phyloP scores from a whole-genome alignment of 495 filamentous ascomycete genomes.

The Trichoderma parareesei region DNA sequence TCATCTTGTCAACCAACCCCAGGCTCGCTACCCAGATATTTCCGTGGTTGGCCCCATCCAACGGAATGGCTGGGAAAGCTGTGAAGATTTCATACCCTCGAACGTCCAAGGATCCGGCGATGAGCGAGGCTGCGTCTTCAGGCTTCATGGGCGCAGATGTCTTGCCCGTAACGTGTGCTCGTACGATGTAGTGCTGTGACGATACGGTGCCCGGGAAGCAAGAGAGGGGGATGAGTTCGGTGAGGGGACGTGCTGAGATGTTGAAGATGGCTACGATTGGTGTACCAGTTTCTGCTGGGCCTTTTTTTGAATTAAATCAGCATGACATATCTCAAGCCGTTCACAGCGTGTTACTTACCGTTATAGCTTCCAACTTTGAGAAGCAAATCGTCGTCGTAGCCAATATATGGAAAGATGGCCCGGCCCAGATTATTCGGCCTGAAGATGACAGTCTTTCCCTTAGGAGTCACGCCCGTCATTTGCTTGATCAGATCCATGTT shows the following conservation, averaged over 20 bases:
- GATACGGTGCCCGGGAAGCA: conserved; percentile 62
- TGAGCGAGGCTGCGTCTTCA: conserved; percentile 28
- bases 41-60: conserved; percentile 44
- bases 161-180: conserved; percentile 60
- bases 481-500: conserved; percentile 63
- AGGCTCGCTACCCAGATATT: conserved; percentile 52
- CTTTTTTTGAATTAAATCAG: neutral
- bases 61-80: conserved; percentile 45
- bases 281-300: conserved; percentile 15
- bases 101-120: conserved; percentile 52
- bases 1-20: conserved; percentile 83
- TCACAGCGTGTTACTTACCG: conserved; percentile 19
- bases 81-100: conserved; percentile 77
- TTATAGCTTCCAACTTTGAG: conserved; percentile 73
- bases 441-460: conserved; percentile 66
- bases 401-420: conserved; percentile 61
- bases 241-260: conserved; percentile 44
- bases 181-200: conserved; percentile 55
- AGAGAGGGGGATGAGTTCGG: conserved; percentile 58
- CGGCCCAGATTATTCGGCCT: conserved; percentile 65
- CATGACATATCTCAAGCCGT: neutral
- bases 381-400: conserved; percentile 61
- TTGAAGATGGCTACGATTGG: conserved; percentile 84
- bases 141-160: conserved; percentile 44
- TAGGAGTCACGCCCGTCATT: conserved; percentile 60